These are phyloP conservation scores for Allomyces macrogynus DNA, from an alignment of 192 early-diverging fungal species.

Conservation along the genomic window DNA sequence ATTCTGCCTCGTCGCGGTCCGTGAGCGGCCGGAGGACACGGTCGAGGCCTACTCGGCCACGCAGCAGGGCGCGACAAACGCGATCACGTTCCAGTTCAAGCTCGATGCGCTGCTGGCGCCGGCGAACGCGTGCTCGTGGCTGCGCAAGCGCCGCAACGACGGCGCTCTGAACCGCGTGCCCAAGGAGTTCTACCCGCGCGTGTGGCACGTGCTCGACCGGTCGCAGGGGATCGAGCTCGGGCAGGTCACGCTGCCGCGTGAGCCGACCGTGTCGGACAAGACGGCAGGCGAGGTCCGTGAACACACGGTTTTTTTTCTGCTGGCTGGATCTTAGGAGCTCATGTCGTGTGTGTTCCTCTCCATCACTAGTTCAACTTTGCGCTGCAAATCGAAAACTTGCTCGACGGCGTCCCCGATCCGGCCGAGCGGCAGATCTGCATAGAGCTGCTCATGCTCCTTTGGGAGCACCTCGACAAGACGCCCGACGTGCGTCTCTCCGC, in stretches of 20 bases:
- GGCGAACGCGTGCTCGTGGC: conserved; percentile 19
- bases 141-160: conserved; percentile 60
- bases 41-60: conserved; percentile 30
- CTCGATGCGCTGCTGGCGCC: conserved; percentile 23
- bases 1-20: conserved; percentile 61
- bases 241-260: conserved; percentile 33
- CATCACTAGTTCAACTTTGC: conserved; percentile 67
- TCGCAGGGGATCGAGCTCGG: conserved; percentile 40
- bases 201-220: conserved; percentile 46
- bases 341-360: no score
- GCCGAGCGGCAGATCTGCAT: conserved; percentile 62
- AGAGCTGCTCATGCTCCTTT: conserved; percentile 47
- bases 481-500: conserved; percentile 25
- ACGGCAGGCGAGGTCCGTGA: conserved; percentile 32
- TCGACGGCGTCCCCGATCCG: conserved; percentile 50
- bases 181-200: conserved; percentile 51
- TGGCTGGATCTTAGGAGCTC: no score
- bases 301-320: no score
- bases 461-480: conserved; percentile 39
- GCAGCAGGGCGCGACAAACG: conserved; percentile 35
- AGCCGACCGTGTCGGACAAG: conserved; percentile 62
- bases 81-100: conserved; percentile 26
- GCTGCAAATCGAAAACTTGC: conserved; percentile 47
- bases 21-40: no score
- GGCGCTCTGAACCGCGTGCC: conserved; percentile 69